A percentile compares a stretch with the other conserved stretches of the same genome.
Evolutionary conservation across 2,329 filamentous ascomycete genomes (phyloP).

Genomic region (Monilinia polystroma): DNA sequence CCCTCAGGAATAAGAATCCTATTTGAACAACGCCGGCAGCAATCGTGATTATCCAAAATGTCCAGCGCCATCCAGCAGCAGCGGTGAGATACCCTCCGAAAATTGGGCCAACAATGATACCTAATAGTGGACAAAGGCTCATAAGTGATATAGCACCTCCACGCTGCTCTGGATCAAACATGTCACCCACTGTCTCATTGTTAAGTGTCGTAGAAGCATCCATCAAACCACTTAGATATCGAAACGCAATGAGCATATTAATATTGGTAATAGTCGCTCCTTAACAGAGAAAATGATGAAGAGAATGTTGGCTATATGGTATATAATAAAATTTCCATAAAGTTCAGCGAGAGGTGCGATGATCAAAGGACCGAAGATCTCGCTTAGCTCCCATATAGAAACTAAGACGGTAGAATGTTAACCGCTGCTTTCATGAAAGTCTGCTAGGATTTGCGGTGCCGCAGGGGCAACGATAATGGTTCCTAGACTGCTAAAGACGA

Average conservation of each 20-base stretch:
- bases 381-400: no score
- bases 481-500: no score
- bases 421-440: no score
- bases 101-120: constrained; percentile 19
- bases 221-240: constrained; percentile 63
- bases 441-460: no score
- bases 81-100: constrained; percentile 41
- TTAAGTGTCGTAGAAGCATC: constrained; percentile 79
- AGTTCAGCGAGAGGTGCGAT: constrained; percentile 53
- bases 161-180: constrained; percentile 71
- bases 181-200: constrained; percentile 77
- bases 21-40: constrained; percentile 30
- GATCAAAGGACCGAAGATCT: constrained; percentile 18
- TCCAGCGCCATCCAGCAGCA: constrained; percentile 42
- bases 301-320: constrained; percentile 52
- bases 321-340: constrained; percentile 53
- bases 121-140: constrained; percentile 52
- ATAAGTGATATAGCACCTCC: constrained; percentile 79
- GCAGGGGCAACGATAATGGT: no score
- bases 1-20: constrained; percentile 44
- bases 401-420: no score
- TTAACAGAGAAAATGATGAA: constrained; percentile 50
- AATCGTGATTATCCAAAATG: constrained; percentile 50
- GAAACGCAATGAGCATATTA: constrained; percentile 54
- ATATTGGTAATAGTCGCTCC: constrained; percentile 53